phyloP scores from a whole-genome alignment of 2,329 filamentous ascomycete species.

The Alternaria sp. region DNA sequence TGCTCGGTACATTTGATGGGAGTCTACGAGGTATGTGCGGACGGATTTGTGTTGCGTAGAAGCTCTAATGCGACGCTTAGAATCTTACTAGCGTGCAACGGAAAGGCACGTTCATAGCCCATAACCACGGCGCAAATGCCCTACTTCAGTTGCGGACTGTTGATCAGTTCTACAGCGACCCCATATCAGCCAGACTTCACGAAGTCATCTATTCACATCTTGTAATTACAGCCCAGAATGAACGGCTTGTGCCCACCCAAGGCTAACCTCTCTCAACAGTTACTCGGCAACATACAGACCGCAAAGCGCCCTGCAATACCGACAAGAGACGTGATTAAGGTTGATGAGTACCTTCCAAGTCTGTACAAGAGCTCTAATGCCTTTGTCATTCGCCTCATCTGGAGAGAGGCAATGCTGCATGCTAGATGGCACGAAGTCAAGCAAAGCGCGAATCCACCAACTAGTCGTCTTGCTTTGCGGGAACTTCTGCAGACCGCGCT shows the following conservation, averaged over 20 bases:
- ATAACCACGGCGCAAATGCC: conserved; percentile 42
- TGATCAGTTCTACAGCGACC: conserved; percentile 37
- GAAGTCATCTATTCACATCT: conserved; percentile 41
- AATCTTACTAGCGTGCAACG: conserved; percentile 35
- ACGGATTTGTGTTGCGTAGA: background rate
- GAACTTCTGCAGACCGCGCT: conserved; percentile 35
- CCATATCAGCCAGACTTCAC: conserved; percentile 38
- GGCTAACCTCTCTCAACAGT: conserved; percentile 33
- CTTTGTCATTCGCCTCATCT: conserved; percentile 38
- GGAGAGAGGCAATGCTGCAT: conserved; percentile 36
- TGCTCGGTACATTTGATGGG: conserved; percentile 44
- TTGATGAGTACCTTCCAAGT: conserved; percentile 24
- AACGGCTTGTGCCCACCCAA: background rate
- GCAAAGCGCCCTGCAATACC: conserved; percentile 37
- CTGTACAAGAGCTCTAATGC: conserved; percentile 34
- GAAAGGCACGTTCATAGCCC: conserved; percentile 35
- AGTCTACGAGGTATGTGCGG: conserved; percentile 37
- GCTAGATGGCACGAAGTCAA: conserved; percentile 42
- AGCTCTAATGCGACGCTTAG: conserved; percentile 16
- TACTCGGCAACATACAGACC: conserved; percentile 40
- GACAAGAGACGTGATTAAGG: conserved; percentile 26
- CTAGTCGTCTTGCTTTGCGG: conserved; percentile 29
- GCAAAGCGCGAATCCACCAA: conserved; percentile 25
- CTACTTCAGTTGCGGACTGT: conserved; percentile 39
- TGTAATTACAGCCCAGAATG: conserved; percentile 22